Evolutionary conservation across 1,284 basidiomycete genomes (phyloP), one percentile per base, ranked within the genome.

Genomic region (Neonothopanus nambi): DNA sequence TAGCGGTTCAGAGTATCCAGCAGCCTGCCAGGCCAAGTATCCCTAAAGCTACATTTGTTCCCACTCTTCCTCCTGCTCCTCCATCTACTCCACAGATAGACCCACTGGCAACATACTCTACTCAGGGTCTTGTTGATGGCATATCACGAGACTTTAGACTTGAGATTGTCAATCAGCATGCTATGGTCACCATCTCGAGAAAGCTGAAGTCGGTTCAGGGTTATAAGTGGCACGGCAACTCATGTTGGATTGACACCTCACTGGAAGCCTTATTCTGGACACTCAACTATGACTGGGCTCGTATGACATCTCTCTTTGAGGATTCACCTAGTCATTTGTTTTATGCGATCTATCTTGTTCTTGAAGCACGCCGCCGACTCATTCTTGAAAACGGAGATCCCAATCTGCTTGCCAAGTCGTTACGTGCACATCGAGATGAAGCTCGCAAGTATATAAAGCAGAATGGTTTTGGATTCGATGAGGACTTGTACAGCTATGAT

Each of bases 181-280:
- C 42, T 17, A 24, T 28, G 11, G 5, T 48, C 18, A 4, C 38
- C 24, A 23, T 37, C 8, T 48, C 47, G 12, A 48, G 23, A 3
- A 8, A 17, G 5, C 15, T 44, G 7, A 44, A 24, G 8, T 20
- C 8, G 5, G 15, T 42, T 8, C 40, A 15, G 23, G 33, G 46
- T 3, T 43, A 51, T 43, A 26, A 20, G 20, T 51, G 49, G 49
- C 9, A 17, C 33, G 15, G 15, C 12, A 41, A 51, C 18, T 51
- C 49, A 12, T 51, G 49, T 28, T 51, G 49, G 49, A 21, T 35
- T 41, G 49, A 51, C 20, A 21, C 49, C 2, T 36, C 30, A 21
- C 18, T 51, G 20, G 49, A 51, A 26, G 23, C 30, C 5, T 24
- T 51, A 5, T 51, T 43, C 24, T 51, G 40, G 39, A 17, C 17